Evolutionary conservation across 1,139 yeast genomes (phyloP), one percentile per base, ranked within the genome.

Genomic region (Suhomyces kunorum): DNA sequence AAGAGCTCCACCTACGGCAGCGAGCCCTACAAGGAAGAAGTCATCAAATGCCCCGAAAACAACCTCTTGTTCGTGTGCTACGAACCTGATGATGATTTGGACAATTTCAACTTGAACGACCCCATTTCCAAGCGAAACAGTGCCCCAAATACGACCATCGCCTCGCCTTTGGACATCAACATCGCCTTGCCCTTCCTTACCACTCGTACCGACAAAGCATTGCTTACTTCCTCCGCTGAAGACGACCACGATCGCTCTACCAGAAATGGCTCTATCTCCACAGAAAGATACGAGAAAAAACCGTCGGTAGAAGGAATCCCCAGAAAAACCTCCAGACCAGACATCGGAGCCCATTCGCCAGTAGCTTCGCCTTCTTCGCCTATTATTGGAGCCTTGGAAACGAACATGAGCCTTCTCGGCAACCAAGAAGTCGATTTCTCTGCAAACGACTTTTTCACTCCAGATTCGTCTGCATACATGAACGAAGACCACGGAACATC

Each of bases 1-100:
- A 78, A 74, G 47, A 56, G 67, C 2, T 54, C 62, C 9, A 30
- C 45, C 6, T 51, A 46, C 22, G 50, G 50, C 16, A 34, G 49
- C 5, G 74, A 65, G 30, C 71, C 84, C n/a, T 78, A 78, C 50
- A 83, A 84, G 45, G 87, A 83, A 53, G 73, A 81, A 32, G 72
- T 83, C 1, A 71, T 77, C 26, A 76, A 75, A 42, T 78, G 85
- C 53, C 71, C 75, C 1, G 74, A 79, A 45, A 84, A 81, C 46
- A 82, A 83, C 51, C 58, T 83, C 36, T 58, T 83, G 28, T 78
- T 80, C 16, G 74, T 78, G 43, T 78, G 85, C 49, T 77, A 78
- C 47, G 76, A 77, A 36, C 57, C 61, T 1, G 63, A 58, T 36
- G 52, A 78, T 46, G 76, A 77, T 35, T 54, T 59, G 1, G 62